These are phyloP conservation scores for Myriosclerotinia curreyana DNA, from an alignment of 2,329 filamentous ascomycete genomes.

Conservation along the genomic window DNA sequence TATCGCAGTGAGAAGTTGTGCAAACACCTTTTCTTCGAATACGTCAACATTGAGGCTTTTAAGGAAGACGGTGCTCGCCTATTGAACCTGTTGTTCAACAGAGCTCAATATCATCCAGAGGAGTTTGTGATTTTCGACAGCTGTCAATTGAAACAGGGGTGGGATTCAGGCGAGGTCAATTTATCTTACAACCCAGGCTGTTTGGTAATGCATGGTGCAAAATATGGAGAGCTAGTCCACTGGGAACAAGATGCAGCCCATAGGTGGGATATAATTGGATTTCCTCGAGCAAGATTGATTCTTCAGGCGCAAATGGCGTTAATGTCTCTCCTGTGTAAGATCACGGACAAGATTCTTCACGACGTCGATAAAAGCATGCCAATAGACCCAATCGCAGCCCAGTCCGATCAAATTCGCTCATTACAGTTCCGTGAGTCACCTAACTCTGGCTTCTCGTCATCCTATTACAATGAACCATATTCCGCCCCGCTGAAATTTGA, in stretches of 20 bases:
- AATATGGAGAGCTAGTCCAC: slow-evolving; percentile 15
- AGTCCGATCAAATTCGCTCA: neutral
- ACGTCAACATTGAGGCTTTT: slow-evolving; percentile 18
- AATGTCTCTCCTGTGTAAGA: no score
- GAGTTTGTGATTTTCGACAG: slow-evolving; percentile 18
- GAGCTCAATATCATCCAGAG: slow-evolving; percentile 8
- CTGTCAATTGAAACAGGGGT: neutral
- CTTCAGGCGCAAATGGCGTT: slow-evolving; percentile 10
- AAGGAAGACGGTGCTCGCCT: slow-evolving; percentile 11
- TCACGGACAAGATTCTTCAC: no score
- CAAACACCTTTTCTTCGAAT: neutral
- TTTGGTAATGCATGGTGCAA: slow-evolving; percentile 17
- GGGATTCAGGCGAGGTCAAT: slow-evolving; percentile 7
- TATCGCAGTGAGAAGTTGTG: neutral
- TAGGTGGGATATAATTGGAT: slow-evolving; percentile 11
- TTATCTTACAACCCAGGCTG: slow-evolving; percentile 6
- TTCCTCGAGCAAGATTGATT: slow-evolving; percentile 16
- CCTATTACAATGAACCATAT: slow-evolving; percentile 22
- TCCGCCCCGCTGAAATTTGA: slow-evolving; percentile 19
- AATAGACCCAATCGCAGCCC: no score
- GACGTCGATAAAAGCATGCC: no score
- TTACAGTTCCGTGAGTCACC: neutral
- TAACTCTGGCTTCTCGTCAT: neutral
- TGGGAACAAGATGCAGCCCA: slow-evolving; percentile 15
- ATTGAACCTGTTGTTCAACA: slow-evolving; percentile 17